A percentile compares a stretch with the other conserved stretches of the same genome.
These are phyloP conservation scores for Fusarium abutilonis DNA, from an alignment of 2,329 filamentous ascomycete genomes.

Conservation along the genomic window DNA sequence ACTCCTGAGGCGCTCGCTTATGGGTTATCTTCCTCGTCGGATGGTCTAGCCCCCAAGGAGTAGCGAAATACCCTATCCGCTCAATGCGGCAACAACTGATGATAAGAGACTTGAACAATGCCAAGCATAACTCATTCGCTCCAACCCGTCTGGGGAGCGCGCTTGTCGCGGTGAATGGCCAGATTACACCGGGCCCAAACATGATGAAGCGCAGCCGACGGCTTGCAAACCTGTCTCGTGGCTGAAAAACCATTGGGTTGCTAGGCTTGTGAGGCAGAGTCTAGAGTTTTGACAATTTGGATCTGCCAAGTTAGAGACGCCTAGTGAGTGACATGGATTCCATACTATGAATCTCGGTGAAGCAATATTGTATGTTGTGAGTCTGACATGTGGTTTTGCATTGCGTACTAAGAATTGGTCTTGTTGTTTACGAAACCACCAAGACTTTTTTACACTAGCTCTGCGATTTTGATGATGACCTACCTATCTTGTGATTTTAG, in stretches of 20 bases:
- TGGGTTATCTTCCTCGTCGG: slow-evolving; percentile 26
- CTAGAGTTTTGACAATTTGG: slow-evolving; percentile 16
- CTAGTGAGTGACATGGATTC: slow-evolving; percentile 19
- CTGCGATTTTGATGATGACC: not conserved
- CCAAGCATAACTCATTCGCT: slow-evolving; percentile 16
- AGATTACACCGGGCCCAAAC: slow-evolving; percentile 31
- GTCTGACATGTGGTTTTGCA: not conserved
- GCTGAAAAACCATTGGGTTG: slow-evolving; percentile 10
- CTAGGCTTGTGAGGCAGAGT: slow-evolving; percentile 14
- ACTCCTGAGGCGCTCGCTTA: slow-evolving; percentile 23
- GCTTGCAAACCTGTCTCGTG: slow-evolving; percentile 27
- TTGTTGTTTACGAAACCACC: not conserved
- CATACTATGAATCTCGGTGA: too few species aligned
- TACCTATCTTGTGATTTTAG: slow-evolving; percentile 7
- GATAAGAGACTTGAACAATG: slow-evolving; percentile 36
- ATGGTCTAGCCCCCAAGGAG: slow-evolving; percentile 32
- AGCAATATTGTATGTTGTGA: not conserved
- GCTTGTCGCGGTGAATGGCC: slow-evolving; percentile 45
- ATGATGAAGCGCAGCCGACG: slow-evolving; percentile 16
- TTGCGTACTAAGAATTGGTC: not conserved
- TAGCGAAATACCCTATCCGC: slow-evolving; percentile 17
- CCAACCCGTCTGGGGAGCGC: slow-evolving; percentile 41
- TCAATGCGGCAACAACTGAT: slow-evolving; percentile 17
- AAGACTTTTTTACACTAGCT: not conserved
- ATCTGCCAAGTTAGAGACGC: slow-evolving; percentile 13